Evolutionary conservation across 176 grass and related monocot genomes (phyloP), one percentile per base, ranked within the genome.

Genomic region (Aegilops umbellulata): DNA sequence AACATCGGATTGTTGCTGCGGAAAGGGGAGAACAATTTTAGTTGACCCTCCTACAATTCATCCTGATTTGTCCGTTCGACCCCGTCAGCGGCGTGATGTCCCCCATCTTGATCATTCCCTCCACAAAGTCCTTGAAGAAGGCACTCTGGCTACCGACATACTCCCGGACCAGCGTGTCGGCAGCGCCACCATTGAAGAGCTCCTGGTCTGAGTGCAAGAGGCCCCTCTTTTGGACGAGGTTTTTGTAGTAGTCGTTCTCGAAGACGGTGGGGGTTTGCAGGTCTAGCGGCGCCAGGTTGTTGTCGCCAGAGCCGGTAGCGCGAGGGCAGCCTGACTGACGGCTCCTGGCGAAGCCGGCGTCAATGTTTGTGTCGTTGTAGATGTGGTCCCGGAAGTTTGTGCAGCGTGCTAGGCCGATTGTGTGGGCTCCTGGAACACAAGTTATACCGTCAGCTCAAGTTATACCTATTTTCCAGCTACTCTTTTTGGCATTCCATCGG

Each of bases 281-380:
- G 22, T 97, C 94, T 10, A 94, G 31, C 17, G 92, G 92, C 3
- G 86, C 90, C 35, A 97, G 20, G 41, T 94, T 97, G 65, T 76
- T 90, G 83, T 97, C 92, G 0, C 92, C 88, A 2, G 82, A 82
- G 23, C 86, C 88, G 2, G 83, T 76, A 0, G 5, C 19, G 6
- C 65, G 11, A 0, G 94, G 90, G 11, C 94, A 97, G 0, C 20
- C 65, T 0, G 76, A 81, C 14, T 69, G 88, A 23, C 77, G 69
- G 30, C 20, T 75, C 11, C 1, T 63, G 0, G 90, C 94, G 1
- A 97, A 90, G 6, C 24, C 57, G 2, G 53, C 12, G 0, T 97
- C 76, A 6, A 97, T 89, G 83, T 97, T 76, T 27, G 73, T 90
- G 53, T 97, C 92, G 20, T 97, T 94, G 94, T 97, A 94, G 4